A percentile compares a stretch with the other conserved stretches of the same genome.
These are phyloP conservation scores for Gossypium laxum DNA, from an alignment of 441 rosid genomes.

Conservation along the genomic window DNA sequence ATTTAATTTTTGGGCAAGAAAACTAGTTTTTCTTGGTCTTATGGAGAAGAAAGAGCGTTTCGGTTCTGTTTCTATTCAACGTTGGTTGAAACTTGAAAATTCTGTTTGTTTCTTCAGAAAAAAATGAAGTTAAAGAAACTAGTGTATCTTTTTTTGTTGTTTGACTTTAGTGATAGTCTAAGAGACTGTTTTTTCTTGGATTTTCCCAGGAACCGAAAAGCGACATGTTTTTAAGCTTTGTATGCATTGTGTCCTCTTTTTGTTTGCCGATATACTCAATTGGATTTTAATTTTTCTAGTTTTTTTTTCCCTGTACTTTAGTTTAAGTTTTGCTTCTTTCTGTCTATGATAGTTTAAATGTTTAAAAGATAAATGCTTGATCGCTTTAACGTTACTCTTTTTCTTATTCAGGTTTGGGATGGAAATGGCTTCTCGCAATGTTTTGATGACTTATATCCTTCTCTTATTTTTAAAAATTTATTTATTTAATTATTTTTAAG, in stretches of 20 bases:
- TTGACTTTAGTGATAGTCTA: not conserved
- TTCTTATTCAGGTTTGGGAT: constrained; percentile 43
- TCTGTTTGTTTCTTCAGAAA: constrained; percentile 10
- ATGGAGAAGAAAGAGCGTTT: not conserved
- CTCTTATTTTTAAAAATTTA: not conserved
- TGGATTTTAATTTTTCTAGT: not conserved
- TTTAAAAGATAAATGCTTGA: not conserved
- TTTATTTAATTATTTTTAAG: constrained; percentile 5
- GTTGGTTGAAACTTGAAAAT: not conserved
- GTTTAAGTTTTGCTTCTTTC: not conserved
- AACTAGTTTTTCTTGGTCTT: not conserved
- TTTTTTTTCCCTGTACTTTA: not conserved
- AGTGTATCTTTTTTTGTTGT: not conserved
- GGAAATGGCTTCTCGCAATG: constrained; percentile 42
- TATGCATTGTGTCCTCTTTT: not conserved
- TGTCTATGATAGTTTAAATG: not conserved
- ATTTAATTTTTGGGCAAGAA: not conserved
- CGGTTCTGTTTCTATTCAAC: not conserved
- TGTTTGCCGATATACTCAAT: not conserved
- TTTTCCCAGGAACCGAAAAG: not conserved
- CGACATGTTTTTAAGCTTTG: not conserved
- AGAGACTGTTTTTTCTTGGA: not conserved
- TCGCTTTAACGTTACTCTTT: not conserved
- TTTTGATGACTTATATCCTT: constrained; percentile 67
- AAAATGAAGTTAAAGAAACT: not conserved